Evolutionary conservation across 1,284 basidiomycete species (phyloP), one percentile per base, ranked within the genome.

Genomic region (Cystobasidium slooffiae): DNA sequence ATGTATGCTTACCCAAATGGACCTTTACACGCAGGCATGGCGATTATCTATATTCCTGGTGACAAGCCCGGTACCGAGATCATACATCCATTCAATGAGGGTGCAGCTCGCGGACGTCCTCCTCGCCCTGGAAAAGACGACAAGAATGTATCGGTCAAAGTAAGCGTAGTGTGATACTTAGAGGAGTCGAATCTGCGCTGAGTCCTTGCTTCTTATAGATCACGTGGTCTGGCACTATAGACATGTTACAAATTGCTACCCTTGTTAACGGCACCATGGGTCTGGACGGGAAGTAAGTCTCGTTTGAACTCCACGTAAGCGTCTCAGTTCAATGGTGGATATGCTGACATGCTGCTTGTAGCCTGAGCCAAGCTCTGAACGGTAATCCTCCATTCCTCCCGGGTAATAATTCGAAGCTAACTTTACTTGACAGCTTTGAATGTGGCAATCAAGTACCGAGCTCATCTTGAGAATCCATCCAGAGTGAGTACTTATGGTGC

Each of bases 41-140:
- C 62, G 6, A 73, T 62, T 37, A 47, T 73, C n/a, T 73, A 73
- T 31, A 64, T 73, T 7, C 70, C 61, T 47, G 70, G 70, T 14
- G 43, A 62, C 8, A 64, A 53, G 12, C 59, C 59, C 43, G 58
- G 59, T 6, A 18, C 70, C 3, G 39, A 31, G 5, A 65, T 62
- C 14, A 43, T 37, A 1, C 59, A 55, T 43, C 31, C 37, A 39
- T 73, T 73, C 62, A 64, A 41, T 18, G 70, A 73, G 43, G 24
- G 24, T 16, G 56, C 65, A 49, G 70, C 70, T 12, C 56, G 70
- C 9, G 70, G 70, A 0, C 44, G 37, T 43, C 61, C 61, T 37
- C 37, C 51, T 18, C 63, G 70, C 7, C 52, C 70, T 18, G 70
- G 66, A 43, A 55, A 52, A 18, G 44, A 37, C 6, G n/a, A n/a